Conservation (phyloP, 2,329 filamentous ascomycete species). For the Bipolaris gigantea region DNA sequence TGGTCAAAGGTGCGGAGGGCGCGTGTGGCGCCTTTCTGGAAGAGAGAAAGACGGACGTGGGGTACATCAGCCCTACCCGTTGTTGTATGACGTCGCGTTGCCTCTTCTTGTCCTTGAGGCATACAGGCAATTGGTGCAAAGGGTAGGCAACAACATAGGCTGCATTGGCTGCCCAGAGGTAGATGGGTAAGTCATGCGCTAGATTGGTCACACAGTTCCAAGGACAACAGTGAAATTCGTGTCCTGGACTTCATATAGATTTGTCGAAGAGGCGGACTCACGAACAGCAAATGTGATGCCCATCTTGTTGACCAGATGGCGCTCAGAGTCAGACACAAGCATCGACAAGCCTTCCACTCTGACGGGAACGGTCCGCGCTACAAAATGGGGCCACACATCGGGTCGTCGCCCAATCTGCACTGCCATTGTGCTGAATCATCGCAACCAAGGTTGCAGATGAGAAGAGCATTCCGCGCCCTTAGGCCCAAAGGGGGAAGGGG, state of each 20-base stretch:
- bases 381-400: neutral
- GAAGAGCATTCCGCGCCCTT: conserved; percentile 7
- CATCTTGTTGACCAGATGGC: neutral
- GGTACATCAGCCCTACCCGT: conserved; percentile 2
- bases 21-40: neutral
- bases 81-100: neutral
- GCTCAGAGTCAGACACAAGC: neutral
- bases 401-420: neutral
- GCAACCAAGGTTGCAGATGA: neutral
- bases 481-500: neutral
- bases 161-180: neutral
- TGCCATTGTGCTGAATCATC: conserved; percentile 9
- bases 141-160: neutral
- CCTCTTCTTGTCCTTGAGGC: too few species aligned
- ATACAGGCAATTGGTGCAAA: neutral
- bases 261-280: neutral
- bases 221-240: neutral
- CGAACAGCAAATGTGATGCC: neutral
- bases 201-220: neutral
- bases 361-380: neutral
- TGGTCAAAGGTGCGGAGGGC: too few species aligned
- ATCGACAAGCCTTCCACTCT: neutral
- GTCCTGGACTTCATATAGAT: neutral
- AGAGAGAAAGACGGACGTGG: neutral
- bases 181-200: neutral